Base-by-base conservation (phyloP, 768 basidiomycete species). In the Trametopsis cervina region DNA sequence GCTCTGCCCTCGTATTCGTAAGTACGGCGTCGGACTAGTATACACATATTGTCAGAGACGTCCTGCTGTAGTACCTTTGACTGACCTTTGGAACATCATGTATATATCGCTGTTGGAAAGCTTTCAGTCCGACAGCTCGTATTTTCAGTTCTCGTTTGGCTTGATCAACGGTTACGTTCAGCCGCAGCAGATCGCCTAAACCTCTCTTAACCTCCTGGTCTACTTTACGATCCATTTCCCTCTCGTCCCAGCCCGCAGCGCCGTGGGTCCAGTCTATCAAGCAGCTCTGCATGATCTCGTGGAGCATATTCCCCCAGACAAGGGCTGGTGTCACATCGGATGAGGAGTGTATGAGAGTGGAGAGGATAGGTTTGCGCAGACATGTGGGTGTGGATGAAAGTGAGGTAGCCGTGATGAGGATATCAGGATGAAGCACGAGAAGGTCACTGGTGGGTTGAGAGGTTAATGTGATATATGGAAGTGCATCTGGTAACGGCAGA, bases 301-400 rank as follows among this genome's bases (percentile, higher is more conserved):
- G 96, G 4, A 96, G 75, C 65, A 98, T 81, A 57, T 85, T 96
- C 29, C 96, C 96, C 81, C 92, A 97, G 0, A 95, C 72, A 10
- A 89, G 71, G 4, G 83, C 72, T 2, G 86, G 83, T 0, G 82
- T 79, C 12, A 68, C 66, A 51, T 83, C 81, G 4, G 75, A 77
- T 0, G 73, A 68, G 0, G 80, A 75, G 33, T 77, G 80, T 37
- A 85, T 65, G 44, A 84, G 70, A 37, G 71, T 68, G 36, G 79
- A 80, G 24, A 99, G 69, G n/a, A 98, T 71, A 0, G 95, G 89
- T 64, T 85, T 89, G 9, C 96, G 83, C 18, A 79, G 67, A 63
- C 96, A 99, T 56, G 84, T 80, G 1, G 87, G 73, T 0, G 92
- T 81, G 46, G 80, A 86, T 2, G 92, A 84, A 18, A 98, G 80